A percentile compares a stretch with the other conserved stretches of the same genome.
Evolutionary conservation across 2,329 filamentous ascomycete species (phyloP).

Genomic region (Xylariaceae sp.): DNA sequence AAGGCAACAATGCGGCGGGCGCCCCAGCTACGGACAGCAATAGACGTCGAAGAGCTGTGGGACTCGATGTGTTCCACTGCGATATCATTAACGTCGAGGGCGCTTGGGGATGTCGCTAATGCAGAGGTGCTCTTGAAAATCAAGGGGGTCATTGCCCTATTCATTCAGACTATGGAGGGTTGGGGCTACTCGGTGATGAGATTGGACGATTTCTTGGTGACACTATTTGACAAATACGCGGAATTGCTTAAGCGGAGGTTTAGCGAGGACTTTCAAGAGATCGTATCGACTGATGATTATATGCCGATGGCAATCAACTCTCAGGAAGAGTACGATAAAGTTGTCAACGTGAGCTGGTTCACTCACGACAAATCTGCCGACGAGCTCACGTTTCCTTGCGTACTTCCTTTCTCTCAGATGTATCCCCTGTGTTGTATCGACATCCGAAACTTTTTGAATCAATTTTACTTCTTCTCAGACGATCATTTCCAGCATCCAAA

Average conservation of each 20-base stretch:
- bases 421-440: constrained; percentile 98
- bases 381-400: constrained; percentile 82
- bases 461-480: constrained; percentile 96
- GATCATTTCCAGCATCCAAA: constrained; percentile 90
- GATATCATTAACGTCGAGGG: constrained; percentile 75
- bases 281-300: constrained; percentile 90
- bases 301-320: constrained; percentile 99
- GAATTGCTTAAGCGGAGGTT: constrained; percentile 87
- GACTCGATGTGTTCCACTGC: constrained; percentile 93
- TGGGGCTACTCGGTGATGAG: constrained; percentile 84
- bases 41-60: constrained; percentile 98
- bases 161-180: constrained; percentile 97
- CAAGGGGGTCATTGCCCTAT: constrained; percentile 86
- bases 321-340: constrained; percentile 87
- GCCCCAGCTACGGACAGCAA: constrained; percentile 73
- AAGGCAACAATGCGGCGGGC: constrained; percentile 86
- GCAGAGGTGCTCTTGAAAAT: constrained; percentile 90
- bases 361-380: constrained; percentile 73
- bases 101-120: constrained; percentile 74
- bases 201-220: constrained; percentile 81
- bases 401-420: constrained; percentile 98
- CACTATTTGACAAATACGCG: constrained; percentile 88
- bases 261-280: constrained; percentile 93
- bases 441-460: constrained; percentile 94
- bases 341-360: constrained; percentile 95